phyloP scores from a whole-genome alignment of 805 yeast species.

The Saccharomycopsis babjevae region DNA sequence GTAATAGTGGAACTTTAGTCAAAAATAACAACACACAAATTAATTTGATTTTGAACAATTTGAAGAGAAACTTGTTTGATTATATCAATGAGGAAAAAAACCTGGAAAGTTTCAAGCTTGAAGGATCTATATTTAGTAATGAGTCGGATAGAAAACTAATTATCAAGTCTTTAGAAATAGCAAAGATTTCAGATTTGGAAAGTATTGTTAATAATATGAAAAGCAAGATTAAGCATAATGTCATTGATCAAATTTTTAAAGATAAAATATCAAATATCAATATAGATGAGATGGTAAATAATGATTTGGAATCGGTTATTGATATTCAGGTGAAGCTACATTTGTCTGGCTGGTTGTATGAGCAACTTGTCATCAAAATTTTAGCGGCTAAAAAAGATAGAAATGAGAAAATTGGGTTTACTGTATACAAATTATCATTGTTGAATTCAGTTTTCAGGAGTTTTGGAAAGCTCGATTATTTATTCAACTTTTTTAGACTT shows the following conservation, averaged over 20 bases:
- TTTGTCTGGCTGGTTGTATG: slow-evolving; percentile 11
- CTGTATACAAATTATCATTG: slow-evolving; percentile 2
- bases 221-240: not conserved
- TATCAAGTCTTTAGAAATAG: not conserved
- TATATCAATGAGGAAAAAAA: not conserved
- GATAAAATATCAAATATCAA: not conserved
- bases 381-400: not conserved
- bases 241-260: not conserved
- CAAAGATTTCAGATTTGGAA: not conserved
- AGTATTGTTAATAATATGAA: not conserved
- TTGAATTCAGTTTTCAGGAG: not conserved
- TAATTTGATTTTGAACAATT: slow-evolving; percentile 42
- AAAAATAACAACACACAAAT: slow-evolving; percentile 40
- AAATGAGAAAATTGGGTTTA: not conserved
- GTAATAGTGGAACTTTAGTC: not conserved
- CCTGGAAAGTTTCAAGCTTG: not conserved
- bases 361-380: not conserved
- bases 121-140: not conserved
- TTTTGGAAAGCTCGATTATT: slow-evolving; percentile 9
- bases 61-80: slow-evolving; percentile 20
- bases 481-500: slow-evolving; percentile 8
- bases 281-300: not conserved
- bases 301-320: not conserved
- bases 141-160: not conserved
- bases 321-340: not conserved